Conservation (phyloP, 1,139 yeast genomes). For the Arxiozyma slooffiae region DNA sequence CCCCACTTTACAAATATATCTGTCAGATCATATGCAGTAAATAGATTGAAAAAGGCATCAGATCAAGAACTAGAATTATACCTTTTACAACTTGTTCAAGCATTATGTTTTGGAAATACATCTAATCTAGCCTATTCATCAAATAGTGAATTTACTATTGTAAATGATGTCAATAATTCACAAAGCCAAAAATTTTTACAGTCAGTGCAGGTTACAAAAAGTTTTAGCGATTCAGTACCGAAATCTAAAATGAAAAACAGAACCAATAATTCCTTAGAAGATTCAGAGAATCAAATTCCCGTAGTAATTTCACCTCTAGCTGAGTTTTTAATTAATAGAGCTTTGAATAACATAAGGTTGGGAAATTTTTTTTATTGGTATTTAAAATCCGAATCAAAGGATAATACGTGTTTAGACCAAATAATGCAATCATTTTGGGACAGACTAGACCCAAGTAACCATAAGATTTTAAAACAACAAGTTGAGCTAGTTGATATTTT, state of each 20-base stretch:
- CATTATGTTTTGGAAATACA: slow-evolving; percentile 62
- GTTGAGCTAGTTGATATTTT: slow-evolving; percentile 36
- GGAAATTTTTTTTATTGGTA: slow-evolving; percentile 91
- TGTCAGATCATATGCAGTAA: slow-evolving; percentile 79
- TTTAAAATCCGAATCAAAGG: slow-evolving; percentile 76
- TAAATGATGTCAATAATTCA: slow-evolving; percentile 31
- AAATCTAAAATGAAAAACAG: neutral
- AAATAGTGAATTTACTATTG: slow-evolving; percentile 37
- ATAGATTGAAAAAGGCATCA: slow-evolving; percentile 64
- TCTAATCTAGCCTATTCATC: slow-evolving; percentile 24
- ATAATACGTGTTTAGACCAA: slow-evolving; percentile 39
- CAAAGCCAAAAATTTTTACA: slow-evolving; percentile 5
- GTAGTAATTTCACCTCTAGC: slow-evolving; percentile 54
- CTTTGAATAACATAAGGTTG: slow-evolving; percentile 53
- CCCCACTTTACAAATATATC: slow-evolving; percentile 48
- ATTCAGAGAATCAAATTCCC: slow-evolving; percentile 2
- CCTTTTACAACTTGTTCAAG: slow-evolving; percentile 83
- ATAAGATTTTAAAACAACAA: slow-evolving; percentile 34
- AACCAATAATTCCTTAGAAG: neutral
- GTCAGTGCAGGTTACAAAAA: slow-evolving; percentile 3
- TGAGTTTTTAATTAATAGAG: slow-evolving; percentile 63
- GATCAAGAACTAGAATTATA: slow-evolving; percentile 75
- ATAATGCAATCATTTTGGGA: slow-evolving; percentile 32
- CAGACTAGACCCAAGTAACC: slow-evolving; percentile 20
- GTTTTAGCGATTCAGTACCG: neutral